phyloP scores from a whole-genome alignment of 1,139 yeast species.

The Magnusiomyces suaveolens region DNA sequence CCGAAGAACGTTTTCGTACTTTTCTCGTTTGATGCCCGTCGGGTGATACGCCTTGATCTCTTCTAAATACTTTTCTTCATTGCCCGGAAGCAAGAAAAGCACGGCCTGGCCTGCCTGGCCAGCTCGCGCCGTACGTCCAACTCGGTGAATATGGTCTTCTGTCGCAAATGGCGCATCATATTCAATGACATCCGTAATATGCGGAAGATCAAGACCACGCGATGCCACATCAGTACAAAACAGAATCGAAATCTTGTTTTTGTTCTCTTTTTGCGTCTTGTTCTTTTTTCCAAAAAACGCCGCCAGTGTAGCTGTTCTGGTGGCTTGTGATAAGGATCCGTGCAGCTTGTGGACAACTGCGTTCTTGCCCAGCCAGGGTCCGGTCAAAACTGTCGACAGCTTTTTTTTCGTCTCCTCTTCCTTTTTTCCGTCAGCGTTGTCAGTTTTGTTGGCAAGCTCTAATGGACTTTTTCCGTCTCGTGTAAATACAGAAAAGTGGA shows the following conservation, averaged over 20 bases:
- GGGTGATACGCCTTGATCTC: constrained; percentile 53
- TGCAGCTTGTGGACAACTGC: constrained; percentile 68
- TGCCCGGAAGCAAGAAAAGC: constrained; percentile 74
- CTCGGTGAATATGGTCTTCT: constrained; percentile 88
- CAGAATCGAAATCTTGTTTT: constrained; percentile 49
- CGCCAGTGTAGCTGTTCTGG: constrained; percentile 66
- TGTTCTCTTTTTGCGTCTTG: constrained; percentile 25
- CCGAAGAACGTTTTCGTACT: constrained; percentile 45
- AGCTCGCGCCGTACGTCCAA: constrained; percentile 96
- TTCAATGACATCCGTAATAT: constrained; percentile 69
- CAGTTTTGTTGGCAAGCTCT: constrained; percentile 18
- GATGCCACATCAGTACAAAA: constrained; percentile 91
- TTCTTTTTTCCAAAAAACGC: constrained; percentile 44
- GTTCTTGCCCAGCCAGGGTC: constrained; percentile 44
- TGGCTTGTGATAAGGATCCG: constrained; percentile 79
- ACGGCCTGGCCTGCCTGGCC: constrained; percentile 64
- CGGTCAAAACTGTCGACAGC: constrained; percentile 39
- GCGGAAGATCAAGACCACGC: constrained; percentile 77
- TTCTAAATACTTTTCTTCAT: constrained; percentile 75
- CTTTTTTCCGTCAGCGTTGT: constrained; percentile 20
- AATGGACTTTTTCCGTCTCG: constrained; percentile 25
- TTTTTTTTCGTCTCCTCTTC: constrained; percentile 15
- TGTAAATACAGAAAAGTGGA: constrained; percentile 70
- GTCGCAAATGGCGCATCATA: constrained; percentile 89
- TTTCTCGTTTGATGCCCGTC: constrained; percentile 43